These are phyloP conservation scores for Heliosperma pusillum DNA, from an alignment of 148 eudicot genomes.

Conservation along the genomic window DNA sequence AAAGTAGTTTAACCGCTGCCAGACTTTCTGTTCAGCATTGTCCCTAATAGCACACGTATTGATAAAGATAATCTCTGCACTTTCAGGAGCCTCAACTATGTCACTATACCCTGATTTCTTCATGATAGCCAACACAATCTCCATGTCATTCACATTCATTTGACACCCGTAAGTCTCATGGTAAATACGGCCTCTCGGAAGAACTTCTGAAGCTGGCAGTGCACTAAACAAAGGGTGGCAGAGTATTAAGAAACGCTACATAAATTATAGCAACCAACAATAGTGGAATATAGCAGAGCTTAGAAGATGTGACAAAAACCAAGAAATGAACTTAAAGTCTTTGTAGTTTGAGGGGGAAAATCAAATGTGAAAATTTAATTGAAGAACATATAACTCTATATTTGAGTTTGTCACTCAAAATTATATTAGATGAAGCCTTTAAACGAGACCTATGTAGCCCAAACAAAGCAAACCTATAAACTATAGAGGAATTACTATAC, in stretches of 20 bases:
- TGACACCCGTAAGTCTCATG: constrained; percentile 98
- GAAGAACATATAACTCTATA: not conserved
- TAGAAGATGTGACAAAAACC: not conserved
- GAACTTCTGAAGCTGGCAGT: constrained; percentile 39
- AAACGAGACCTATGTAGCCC: not conserved
- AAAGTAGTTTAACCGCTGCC: constrained; percentile 97
- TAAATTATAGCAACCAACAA: not conserved
- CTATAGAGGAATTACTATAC: not conserved
- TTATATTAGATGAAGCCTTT: not conserved
- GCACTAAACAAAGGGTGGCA: constrained; percentile 33
- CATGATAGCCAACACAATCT: constrained; percentile 92
- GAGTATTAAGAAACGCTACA: not conserved
- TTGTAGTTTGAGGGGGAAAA: not conserved
- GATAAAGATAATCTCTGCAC: constrained; percentile 93
- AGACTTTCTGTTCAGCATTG: constrained; percentile 92
- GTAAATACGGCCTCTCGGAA: constrained; percentile 75
- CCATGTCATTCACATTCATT: constrained; percentile 99
- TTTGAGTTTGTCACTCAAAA: not conserved
- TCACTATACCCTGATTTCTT: constrained; percentile 84
- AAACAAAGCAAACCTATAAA: not conserved
- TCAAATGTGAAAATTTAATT: not conserved
- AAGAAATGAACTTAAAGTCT: not conserved
- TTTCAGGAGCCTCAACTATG: constrained; percentile 71
- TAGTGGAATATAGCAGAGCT: not conserved
- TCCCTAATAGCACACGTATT: constrained; percentile 98